A percentile compares a stretch with the other conserved stretches of the same genome.
phyloP scores from a whole-genome alignment of 2,329 filamentous ascomycete species.

The Pezicula rhizophila region DNA sequence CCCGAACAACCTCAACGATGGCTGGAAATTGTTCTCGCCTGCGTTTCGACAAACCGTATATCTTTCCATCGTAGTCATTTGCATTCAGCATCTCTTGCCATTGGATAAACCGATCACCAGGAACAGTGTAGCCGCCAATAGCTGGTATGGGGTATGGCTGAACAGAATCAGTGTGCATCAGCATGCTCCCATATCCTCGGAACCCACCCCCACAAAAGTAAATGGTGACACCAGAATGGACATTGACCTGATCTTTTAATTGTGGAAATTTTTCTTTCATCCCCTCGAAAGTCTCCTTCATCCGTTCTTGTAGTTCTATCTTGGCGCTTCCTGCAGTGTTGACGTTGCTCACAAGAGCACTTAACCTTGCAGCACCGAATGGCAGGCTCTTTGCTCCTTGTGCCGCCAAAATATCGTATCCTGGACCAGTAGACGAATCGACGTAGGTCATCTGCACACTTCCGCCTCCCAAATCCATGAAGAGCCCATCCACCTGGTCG shows the following conservation, averaged over 20 bases:
- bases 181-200: constrained; percentile 81
- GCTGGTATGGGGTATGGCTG: constrained; percentile 77
- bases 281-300: constrained; percentile 54
- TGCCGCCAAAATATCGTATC: constrained; percentile 49
- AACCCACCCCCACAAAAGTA: constrained; percentile 90
- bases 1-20: constrained; percentile 73
- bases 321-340: constrained; percentile 38
- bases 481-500: constrained; percentile 63
- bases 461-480: constrained; percentile 80
- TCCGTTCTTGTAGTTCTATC: constrained; percentile 41
- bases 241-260: constrained; percentile 40
- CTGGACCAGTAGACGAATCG: constrained; percentile 34
- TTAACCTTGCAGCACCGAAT: constrained; percentile 55
- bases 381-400: constrained; percentile 50
- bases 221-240: constrained; percentile 52
- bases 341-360: constrained; percentile 37
- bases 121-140: constrained; percentile 71
- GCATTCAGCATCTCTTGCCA: constrained; percentile 44
- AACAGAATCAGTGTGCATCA: constrained; percentile 71
- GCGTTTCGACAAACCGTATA: constrained; percentile 75
- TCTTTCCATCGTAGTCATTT: constrained; percentile 47
- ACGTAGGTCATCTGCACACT: constrained; percentile 62
- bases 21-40: constrained; percentile 78
- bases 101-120: constrained; percentile 52
- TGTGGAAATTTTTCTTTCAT: constrained; percentile 42